Percentiles rank a stretch among this genome's conserved stretches.
phyloP scores from a whole-genome alignment of 164 flowering plant species.

The Paratinospora sagittata region DNA sequence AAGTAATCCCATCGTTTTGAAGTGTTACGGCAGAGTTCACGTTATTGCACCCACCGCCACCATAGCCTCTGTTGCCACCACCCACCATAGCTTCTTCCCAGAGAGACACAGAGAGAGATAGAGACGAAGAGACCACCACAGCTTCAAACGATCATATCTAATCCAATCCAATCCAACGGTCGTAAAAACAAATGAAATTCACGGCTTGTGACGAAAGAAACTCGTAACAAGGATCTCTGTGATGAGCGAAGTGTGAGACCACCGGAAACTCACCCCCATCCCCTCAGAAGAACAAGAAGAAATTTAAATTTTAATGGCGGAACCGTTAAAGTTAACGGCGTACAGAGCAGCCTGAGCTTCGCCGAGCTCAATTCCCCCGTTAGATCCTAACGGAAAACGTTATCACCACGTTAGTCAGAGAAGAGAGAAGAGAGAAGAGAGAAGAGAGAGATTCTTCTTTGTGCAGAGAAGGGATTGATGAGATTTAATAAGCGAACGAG shows the following conservation, averaged over 20 bases:
- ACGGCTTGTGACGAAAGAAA: slow-evolving; percentile 81
- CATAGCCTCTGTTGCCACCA: slow-evolving; percentile 24
- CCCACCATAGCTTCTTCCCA: slow-evolving; percentile 32
- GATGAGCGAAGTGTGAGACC: slow-evolving; percentile 73
- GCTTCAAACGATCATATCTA: slow-evolving; percentile 1
- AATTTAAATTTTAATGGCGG: not conserved
- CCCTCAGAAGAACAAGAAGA: slow-evolving; percentile 39
- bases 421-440: slow-evolving; percentile 8
- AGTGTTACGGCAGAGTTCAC: slow-evolving; percentile 21
- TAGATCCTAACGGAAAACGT: slow-evolving; percentile 9
- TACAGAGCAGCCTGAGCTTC: not conserved
- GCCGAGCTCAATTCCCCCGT: not conserved
- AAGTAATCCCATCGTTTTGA: slow-evolving; percentile 31
- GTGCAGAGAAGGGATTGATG: not conserved
- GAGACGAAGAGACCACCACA: not conserved
- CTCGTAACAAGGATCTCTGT: slow-evolving; percentile 86
- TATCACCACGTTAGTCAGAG: not conserved
- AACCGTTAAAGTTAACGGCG: not conserved
- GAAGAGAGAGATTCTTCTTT: slow-evolving; percentile 3
- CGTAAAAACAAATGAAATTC: not conserved
- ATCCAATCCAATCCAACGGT: too few species aligned
- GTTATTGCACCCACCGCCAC: slow-evolving; percentile 30
- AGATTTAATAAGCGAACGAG: not conserved
- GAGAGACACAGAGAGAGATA: not conserved
- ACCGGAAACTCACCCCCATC: slow-evolving; percentile 58